Evolutionary conservation across 129 eudicot genomes (phyloP), one percentile per base, ranked within the genome.

Genomic region (Arctium minus): DNA sequence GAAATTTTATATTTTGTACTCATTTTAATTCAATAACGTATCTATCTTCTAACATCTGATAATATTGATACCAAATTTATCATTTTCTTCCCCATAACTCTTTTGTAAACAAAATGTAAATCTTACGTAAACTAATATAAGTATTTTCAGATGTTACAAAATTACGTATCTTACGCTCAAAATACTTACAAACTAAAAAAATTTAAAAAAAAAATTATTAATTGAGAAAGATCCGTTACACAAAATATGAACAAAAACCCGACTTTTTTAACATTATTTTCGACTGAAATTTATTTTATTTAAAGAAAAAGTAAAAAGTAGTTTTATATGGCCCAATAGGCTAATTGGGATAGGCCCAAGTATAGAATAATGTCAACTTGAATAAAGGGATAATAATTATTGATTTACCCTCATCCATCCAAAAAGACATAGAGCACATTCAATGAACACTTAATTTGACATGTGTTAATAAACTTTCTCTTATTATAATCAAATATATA

Each of bases 341-440:
- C 8, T 73, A 60, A 60, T n/a, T 60, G 6, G 7, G 68, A 60
- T 60, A 60, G 68, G 68, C 68, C 68, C 60, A 18, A 3, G 0
- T 38, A 33, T 60, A 60, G 27, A 30, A 12, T 12, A 69, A 39
- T 40, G 31, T 65, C 74, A 78, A 78, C 64, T 78, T 78, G 82
- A 30, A 65, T 6, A 67, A 7, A 29, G 11, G 39, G 12, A 8
- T 5, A 13, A 75, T 10, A 78, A 65, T 40, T 65, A 67, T 39
- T 27, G 13, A 78, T 35, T 27, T n/a, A 22, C 27, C 36, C 74
- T 78, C 81, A 62, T 78, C 81, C 81, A 78, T 60, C 62, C 73
- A 65, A 65, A 78, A 78, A 27, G 29, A 67, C 9, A 56, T 22
- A 67, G 69, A 38, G 62, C 82, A 67, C 73, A 69, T 78, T 78